Conservation (phyloP, 805 yeast species). For the Saturnispora gosingensis region DNA sequence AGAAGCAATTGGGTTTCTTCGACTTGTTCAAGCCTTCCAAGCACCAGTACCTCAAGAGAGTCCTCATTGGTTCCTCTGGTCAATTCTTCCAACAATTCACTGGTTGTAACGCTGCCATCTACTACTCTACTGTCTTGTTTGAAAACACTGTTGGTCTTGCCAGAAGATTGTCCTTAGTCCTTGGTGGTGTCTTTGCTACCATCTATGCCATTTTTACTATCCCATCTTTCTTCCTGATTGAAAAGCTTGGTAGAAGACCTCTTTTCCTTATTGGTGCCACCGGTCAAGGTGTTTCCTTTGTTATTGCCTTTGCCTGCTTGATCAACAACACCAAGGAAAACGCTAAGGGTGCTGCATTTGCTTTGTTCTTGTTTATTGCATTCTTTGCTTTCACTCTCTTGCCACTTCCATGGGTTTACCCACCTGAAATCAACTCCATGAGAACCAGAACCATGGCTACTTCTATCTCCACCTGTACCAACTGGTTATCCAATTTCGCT, state of each 20-base stretch:
- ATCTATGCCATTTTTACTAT: constrained; percentile 52
- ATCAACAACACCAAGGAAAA: constrained; percentile 30
- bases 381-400: constrained; percentile 43
- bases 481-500: constrained; percentile 63
- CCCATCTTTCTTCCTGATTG: constrained; percentile 53
- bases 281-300: constrained; percentile 42
- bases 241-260: constrained; percentile 60
- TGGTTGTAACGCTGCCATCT: constrained; percentile 64
- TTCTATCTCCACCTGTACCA: constrained; percentile 52
- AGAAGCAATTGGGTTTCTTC: constrained; percentile 31
- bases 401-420: constrained; percentile 48
- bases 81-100: constrained; percentile 66
- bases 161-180: constrained; percentile 44
- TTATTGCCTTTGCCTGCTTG: constrained; percentile 42
- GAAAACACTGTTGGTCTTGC: constrained; percentile 41
- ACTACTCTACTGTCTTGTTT: constrained; percentile 51
- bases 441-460: constrained; percentile 64
- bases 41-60: constrained; percentile 53
- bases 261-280: constrained; percentile 34
- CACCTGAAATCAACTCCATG: constrained; percentile 57
- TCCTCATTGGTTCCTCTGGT: constrained; percentile 52
- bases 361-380: constrained; percentile 48
- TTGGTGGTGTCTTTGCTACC: constrained; percentile 60
- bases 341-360: constrained; percentile 63
- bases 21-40: constrained; percentile 35